These are phyloP conservation scores for Crithidia mellificae DNA, from an alignment of 208 protist species.

Conservation along the genomic window DNA sequence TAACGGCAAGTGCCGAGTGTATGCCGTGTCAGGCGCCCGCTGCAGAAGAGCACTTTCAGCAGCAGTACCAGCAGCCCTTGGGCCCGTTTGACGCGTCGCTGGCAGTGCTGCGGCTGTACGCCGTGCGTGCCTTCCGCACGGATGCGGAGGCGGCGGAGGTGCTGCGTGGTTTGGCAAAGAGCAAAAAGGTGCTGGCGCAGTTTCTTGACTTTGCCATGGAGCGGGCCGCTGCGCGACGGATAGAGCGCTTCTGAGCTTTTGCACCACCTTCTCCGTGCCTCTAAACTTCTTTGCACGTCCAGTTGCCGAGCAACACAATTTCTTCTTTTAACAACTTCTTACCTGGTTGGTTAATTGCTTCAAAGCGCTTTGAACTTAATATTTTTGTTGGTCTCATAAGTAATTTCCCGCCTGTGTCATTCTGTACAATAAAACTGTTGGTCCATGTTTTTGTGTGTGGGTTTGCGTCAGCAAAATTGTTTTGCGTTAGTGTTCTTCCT, in stretches of 20 bases:
- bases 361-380: neutral
- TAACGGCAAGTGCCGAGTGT: conserved; percentile 51
- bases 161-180: conserved; percentile 27
- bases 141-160: conserved; percentile 30
- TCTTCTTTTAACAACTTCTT: neutral
- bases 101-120: conserved; percentile 24
- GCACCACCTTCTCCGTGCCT: no score
- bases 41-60: neutral
- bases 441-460: no score
- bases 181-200: conserved; percentile 22
- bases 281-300: no score
- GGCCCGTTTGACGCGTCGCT: conserved; percentile 27
- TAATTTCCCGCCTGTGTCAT: neutral
- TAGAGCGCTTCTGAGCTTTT: conserved; percentile 5
- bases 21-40: conserved; percentile 2
- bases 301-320: no score
- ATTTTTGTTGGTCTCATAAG: neutral
- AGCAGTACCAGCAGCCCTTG: neutral
- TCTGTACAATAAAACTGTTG: no score
- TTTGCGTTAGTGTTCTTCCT: no score
- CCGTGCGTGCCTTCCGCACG: conserved; percentile 26
- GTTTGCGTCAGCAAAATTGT: no score
- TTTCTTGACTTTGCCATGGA: conserved; percentile 41
- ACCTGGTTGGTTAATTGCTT: neutral
- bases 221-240: conserved; percentile 22